phyloP scores from a whole-genome alignment of 768 basidiomycete species.

The Naganishia onofrii region DNA sequence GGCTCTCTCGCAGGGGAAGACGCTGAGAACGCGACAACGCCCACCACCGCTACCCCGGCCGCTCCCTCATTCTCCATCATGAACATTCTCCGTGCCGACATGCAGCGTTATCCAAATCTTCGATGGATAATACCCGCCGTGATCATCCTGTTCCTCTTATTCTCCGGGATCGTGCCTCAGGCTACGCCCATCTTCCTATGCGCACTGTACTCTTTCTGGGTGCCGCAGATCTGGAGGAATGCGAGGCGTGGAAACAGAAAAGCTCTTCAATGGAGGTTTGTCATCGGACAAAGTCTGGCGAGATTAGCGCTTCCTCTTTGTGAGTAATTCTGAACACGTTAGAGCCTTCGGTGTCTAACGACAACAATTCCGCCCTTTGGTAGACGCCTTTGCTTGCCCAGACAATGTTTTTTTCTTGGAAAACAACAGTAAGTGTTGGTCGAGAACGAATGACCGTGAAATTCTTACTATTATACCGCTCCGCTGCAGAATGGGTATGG shows the following conservation, averaged over 20 bases:
- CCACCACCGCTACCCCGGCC: constrained; percentile 2
- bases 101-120: constrained; percentile 25
- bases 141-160: constrained; percentile 67
- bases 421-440: constrained; percentile 61
- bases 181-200: constrained; percentile 69
- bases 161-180: constrained; percentile 58
- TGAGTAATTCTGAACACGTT: constrained; percentile 54
- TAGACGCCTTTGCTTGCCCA: constrained; percentile 79
- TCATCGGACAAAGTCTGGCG: constrained; percentile 72
- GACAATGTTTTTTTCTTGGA: constrained; percentile 81
- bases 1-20: background rate
- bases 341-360: background rate
- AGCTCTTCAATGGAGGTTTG: constrained; percentile 67
- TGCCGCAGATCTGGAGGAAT: constrained; percentile 78
- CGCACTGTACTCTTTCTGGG: constrained; percentile 75
- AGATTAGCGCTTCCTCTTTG: constrained; percentile 71
- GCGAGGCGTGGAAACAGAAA: constrained; percentile 67
- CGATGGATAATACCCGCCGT: constrained; percentile 61
- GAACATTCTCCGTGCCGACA: constrained; percentile 15
- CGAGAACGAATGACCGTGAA: background rate
- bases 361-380: background rate
- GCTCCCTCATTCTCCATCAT: constrained; percentile 15
- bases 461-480: constrained; percentile 7
- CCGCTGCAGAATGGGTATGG: constrained; percentile 64
- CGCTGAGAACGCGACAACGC: background rate